phyloP scores from a whole-genome alignment of 192 early-diverging fungal genomes.

The Bifiguratus adelaidae region DNA sequence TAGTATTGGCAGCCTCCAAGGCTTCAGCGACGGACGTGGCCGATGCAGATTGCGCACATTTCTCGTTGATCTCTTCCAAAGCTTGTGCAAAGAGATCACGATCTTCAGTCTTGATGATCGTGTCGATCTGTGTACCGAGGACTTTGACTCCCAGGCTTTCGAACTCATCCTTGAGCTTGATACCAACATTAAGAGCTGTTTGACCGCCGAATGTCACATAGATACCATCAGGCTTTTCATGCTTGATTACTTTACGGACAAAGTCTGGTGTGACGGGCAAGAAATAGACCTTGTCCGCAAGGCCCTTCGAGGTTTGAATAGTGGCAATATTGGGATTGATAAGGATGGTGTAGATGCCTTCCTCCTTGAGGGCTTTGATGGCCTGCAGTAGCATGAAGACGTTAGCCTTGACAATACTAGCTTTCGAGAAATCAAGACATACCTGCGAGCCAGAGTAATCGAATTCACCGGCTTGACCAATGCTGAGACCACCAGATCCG shows the following conservation, averaged over 20 bases:
- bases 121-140: slow-evolving; percentile 89
- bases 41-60: slow-evolving; percentile 81
- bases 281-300: slow-evolving; percentile 98
- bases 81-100: slow-evolving; percentile 87
- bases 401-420: too few relatives aligned
- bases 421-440: not conserved
- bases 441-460: slow-evolving; percentile 92
- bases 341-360: slow-evolving; percentile 92
- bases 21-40: slow-evolving; percentile 81
- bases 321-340: slow-evolving; percentile 99
- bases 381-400: slow-evolving; percentile 61
- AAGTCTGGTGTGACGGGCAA: slow-evolving; percentile 91
- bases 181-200: slow-evolving; percentile 95
- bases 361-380: slow-evolving; percentile 97
- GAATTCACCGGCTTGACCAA: slow-evolving; percentile 98
- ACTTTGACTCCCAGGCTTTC: slow-evolving; percentile 81
- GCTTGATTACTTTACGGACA: slow-evolving; percentile 89
- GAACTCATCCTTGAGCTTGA: slow-evolving; percentile 90
- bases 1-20: slow-evolving; percentile 68
- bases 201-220: slow-evolving; percentile 98
- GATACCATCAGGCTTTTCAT: slow-evolving; percentile 96
- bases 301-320: slow-evolving; percentile 94
- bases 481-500: slow-evolving; percentile 93
- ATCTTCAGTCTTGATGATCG: slow-evolving; percentile 96
- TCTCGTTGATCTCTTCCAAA: slow-evolving; percentile 81